Evolutionary conservation across 2,329 filamentous ascomycete genomes (phyloP).

Genomic region (Penicillium sp.): DNA sequence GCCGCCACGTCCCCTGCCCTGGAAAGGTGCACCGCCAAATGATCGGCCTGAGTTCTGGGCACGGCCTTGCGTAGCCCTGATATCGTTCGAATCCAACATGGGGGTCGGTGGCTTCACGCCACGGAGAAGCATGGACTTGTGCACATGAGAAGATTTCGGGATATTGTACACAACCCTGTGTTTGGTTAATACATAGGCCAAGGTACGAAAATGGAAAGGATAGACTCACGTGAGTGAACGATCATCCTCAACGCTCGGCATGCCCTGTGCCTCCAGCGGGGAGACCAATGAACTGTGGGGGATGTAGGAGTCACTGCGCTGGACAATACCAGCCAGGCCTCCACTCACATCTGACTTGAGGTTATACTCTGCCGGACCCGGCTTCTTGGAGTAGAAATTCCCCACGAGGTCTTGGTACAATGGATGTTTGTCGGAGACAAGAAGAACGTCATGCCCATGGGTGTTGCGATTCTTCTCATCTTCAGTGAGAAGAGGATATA

Average conservation of each 20-base stretch:
- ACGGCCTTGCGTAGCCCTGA: slow-evolving; percentile 67
- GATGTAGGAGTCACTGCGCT: slow-evolving; percentile 78
- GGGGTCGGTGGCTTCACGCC: slow-evolving; percentile 71
- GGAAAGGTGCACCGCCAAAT: slow-evolving; percentile 64
- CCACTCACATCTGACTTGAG: slow-evolving; percentile 72
- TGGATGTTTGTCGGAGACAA: slow-evolving; percentile 78
- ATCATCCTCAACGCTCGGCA: slow-evolving; percentile 79
- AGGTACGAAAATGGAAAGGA: neutral
- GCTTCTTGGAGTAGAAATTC: slow-evolving; percentile 90
- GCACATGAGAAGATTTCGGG: slow-evolving; percentile 65
- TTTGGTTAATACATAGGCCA: slow-evolving; percentile 28
- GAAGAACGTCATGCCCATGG: slow-evolving; percentile 72
- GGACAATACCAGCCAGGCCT: slow-evolving; percentile 73
- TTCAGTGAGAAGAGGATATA: slow-evolving; percentile 72
- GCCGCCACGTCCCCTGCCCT: slow-evolving; percentile 46
- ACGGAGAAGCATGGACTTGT: slow-evolving; percentile 92
- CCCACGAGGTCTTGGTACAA: slow-evolving; percentile 80
- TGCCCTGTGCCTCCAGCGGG: slow-evolving; percentile 65
- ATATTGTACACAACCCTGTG: slow-evolving; percentile 79
- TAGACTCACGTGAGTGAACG: slow-evolving; percentile 71
- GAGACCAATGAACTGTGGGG: slow-evolving; percentile 79
- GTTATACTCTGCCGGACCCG: slow-evolving; percentile 62
- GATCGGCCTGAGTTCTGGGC: slow-evolving; percentile 63
- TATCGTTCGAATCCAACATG: slow-evolving; percentile 70
- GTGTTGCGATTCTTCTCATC: slow-evolving; percentile 77